These are phyloP conservation scores for Peronospora farinosa DNA, from an alignment of 352 stramenopile species.

Conservation along the genomic window DNA sequence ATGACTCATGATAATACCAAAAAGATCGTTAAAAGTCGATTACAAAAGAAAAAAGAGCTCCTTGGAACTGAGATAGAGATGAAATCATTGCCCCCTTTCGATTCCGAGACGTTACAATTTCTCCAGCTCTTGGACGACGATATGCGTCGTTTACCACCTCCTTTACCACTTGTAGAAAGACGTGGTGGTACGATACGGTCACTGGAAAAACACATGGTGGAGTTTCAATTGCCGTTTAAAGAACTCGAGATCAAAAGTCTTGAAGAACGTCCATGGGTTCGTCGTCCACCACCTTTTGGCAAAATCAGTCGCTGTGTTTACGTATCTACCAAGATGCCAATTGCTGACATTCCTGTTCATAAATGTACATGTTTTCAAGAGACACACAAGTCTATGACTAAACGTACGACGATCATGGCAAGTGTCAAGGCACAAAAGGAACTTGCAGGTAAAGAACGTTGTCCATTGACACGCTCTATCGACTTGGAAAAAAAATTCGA, in stretches of 20 bases:
- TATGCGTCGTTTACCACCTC: slow-evolving; percentile 10
- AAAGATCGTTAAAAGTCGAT: slow-evolving; percentile 10
- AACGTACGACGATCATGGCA: slow-evolving; percentile 49
- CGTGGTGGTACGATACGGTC: not conserved
- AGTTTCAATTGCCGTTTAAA: slow-evolving; percentile 40
- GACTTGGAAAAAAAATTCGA: slow-evolving; percentile 19
- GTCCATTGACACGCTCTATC: slow-evolving; percentile 1
- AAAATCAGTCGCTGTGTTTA: slow-evolving; percentile 73
- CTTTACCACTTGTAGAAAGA: slow-evolving; percentile 8
- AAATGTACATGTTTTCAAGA: slow-evolving; percentile 71
- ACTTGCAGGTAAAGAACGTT: slow-evolving; percentile 2
- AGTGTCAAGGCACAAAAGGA: slow-evolving; percentile 32
- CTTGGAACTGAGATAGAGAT: slow-evolving; percentile 1
- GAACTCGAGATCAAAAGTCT: slow-evolving; percentile 28
- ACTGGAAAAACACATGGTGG: slow-evolving; percentile 11
- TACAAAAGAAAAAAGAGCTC: slow-evolving; percentile 10
- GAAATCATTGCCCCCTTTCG: slow-evolving; percentile 1
- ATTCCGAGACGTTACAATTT: slow-evolving; percentile 26
- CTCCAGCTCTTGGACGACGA: slow-evolving; percentile 30
- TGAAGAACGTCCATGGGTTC: slow-evolving; percentile 43
- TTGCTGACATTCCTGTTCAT: slow-evolving; percentile 53
- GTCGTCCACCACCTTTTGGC: slow-evolving; percentile 50
- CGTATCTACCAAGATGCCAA: slow-evolving; percentile 49
- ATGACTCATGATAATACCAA: not conserved
- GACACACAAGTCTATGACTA: slow-evolving; percentile 41